Percentiles rank a stretch among this genome's conserved stretches.
These are phyloP conservation scores for Morella rubra DNA, from an alignment of 306 rosid genomes.

Conservation along the genomic window DNA sequence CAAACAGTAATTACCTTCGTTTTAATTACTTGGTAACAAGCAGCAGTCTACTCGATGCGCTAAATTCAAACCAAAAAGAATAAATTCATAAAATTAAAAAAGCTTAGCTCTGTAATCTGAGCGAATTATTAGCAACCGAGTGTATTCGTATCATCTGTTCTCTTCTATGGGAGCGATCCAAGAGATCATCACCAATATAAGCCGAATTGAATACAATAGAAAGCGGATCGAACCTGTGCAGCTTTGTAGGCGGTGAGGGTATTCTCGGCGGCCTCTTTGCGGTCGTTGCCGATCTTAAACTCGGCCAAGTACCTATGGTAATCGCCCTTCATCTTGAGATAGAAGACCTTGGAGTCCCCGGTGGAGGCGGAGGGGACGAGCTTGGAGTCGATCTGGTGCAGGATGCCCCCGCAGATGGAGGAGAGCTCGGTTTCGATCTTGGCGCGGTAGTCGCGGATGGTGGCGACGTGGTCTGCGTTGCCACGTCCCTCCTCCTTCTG, in stretches of 20 bases:
- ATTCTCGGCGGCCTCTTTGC: conserved; percentile 43
- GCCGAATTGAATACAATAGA: not conserved
- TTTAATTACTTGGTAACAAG: too few relatives aligned
- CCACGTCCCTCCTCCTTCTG: conserved; percentile 46
- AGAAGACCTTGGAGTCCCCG: conserved; percentile 43
- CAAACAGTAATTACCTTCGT: too few relatives aligned
- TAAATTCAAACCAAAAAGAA: too few relatives aligned
- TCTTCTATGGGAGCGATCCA: too few relatives aligned
- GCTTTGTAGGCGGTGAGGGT: conserved; percentile 38
- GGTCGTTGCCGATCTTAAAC: conserved; percentile 32
- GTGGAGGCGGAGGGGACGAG: conserved; percentile 35
- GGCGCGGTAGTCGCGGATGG: conserved; percentile 30
- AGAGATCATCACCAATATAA: too few relatives aligned
- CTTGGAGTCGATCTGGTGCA: conserved; percentile 30
- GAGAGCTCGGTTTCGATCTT: conserved; percentile 41
- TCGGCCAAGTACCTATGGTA: conserved; percentile 42
- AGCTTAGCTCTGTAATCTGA: too few relatives aligned
- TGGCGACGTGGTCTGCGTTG: conserved; percentile 31
- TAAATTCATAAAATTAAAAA: too few relatives aligned
- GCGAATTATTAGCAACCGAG: too few relatives aligned
- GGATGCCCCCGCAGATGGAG: conserved; percentile 33
- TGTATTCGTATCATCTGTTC: too few relatives aligned
- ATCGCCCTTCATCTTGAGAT: conserved; percentile 45
- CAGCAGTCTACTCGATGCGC: too few relatives aligned
- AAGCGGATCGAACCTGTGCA: conserved; percentile 30